Evolutionary conservation across 1,284 basidiomycete species (phyloP).

Genomic region (Vanrija pseudolonga): DNA sequence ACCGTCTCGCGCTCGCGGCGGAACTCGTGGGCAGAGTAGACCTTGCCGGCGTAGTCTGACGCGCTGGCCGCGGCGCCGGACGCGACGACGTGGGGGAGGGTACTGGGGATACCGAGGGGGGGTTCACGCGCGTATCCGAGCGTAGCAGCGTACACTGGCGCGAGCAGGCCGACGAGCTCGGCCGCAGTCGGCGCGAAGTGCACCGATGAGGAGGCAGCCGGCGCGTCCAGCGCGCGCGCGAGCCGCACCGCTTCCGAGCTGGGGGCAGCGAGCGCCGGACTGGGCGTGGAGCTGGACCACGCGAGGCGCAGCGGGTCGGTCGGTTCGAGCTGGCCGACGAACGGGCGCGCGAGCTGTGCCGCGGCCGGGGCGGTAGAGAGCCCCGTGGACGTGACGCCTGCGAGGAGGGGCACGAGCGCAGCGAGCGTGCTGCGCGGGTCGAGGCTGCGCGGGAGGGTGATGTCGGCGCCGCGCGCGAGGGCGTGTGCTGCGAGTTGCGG

Average conservation of each 20-base stretch:
- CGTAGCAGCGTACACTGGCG: slow-evolving; percentile 9
- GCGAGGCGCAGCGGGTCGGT: slow-evolving; percentile 2
- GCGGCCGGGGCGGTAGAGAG: neutral
- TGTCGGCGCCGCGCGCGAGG: neutral
- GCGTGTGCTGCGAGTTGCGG: slow-evolving; percentile 7
- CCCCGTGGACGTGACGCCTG: neutral
- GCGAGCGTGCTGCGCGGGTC: neutral
- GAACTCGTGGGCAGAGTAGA: slow-evolving; percentile 24
- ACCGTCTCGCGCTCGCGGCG: slow-evolving; percentile 15
- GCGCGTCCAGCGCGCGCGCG: slow-evolving; percentile 5
- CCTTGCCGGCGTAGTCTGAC: slow-evolving; percentile 18
- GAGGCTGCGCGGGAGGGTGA: neutral
- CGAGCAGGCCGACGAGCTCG: slow-evolving; percentile 9
- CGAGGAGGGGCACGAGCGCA: neutral
- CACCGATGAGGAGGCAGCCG: neutral
- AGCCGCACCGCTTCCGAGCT: neutral
- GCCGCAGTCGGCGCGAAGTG: slow-evolving; percentile 1
- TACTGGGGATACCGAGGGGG: slow-evolving; percentile 13
- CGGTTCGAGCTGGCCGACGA: neutral
- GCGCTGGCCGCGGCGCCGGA: slow-evolving; percentile 6
- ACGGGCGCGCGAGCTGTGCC: neutral
- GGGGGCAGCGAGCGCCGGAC: neutral
- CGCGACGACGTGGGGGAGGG: neutral
- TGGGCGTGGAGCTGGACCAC: neutral
- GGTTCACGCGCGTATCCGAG: slow-evolving; percentile 7